Conservation (phyloP, 2,329 filamentous ascomycete species). For the Diplodia intermedia region DNA sequence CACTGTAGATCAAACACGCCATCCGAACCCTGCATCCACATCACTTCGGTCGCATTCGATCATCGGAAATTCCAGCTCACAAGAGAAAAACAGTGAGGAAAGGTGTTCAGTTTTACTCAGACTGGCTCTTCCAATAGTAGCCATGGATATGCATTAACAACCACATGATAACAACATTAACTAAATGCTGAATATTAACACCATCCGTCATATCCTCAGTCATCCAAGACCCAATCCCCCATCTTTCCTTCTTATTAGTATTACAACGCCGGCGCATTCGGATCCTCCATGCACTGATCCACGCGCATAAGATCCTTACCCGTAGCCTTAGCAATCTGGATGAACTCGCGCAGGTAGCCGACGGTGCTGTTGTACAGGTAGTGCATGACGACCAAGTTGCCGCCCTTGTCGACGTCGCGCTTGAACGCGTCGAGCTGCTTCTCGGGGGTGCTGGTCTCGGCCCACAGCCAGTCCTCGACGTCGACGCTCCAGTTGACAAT, state of each 20-base stretch:
- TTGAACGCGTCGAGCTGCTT: slow-evolving; percentile 72
- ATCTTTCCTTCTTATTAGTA: background rate
- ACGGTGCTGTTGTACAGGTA: slow-evolving; percentile 71
- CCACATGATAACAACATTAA: too few relatives aligned
- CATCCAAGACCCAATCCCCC: background rate
- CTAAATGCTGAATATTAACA: background rate
- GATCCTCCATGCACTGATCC: slow-evolving; percentile 71
- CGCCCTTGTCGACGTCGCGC: slow-evolving; percentile 67
- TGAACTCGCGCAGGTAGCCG: slow-evolving; percentile 68
- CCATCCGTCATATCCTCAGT: background rate
- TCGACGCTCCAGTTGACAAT: slow-evolving; percentile 74
- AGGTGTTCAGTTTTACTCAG: too few relatives aligned
- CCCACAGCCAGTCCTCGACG: slow-evolving; percentile 75
- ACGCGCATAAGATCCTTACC: slow-evolving; percentile 71
- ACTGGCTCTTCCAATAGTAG: too few relatives aligned
- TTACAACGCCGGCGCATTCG: slow-evolving; percentile 58
- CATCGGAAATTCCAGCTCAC: too few relatives aligned
- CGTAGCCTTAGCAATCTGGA: slow-evolving; percentile 67
- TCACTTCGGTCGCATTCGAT: too few relatives aligned
- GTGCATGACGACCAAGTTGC: slow-evolving; percentile 72
- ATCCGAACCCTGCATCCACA: too few relatives aligned
- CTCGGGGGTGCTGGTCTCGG: slow-evolving; percentile 65
- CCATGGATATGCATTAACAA: too few relatives aligned
- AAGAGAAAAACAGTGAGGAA: too few relatives aligned
- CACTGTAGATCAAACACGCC: too few relatives aligned